Conservation (phyloP, 148 eudicot species). For the Camellia sinensis region DNA sequence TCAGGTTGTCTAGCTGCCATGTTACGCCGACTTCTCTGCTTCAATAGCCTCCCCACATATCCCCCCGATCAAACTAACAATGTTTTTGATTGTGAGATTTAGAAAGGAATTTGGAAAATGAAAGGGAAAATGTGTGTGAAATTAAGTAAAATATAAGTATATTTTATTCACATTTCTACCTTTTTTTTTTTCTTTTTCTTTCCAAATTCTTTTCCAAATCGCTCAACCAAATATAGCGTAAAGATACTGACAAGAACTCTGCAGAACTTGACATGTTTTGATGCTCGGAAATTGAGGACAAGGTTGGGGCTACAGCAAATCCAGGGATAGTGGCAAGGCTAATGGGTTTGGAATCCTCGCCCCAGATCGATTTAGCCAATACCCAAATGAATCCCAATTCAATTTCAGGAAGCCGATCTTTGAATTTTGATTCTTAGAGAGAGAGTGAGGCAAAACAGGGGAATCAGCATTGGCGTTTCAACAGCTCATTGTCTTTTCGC, state of each 20-base stretch:
- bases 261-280: constrained; percentile 17
- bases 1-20: constrained; percentile 42
- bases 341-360: constrained; percentile 76
- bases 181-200: too few species aligned
- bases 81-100: too few species aligned
- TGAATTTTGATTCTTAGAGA: constrained; percentile 32
- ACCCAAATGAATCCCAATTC: constrained; percentile 21
- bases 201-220: too few species aligned
- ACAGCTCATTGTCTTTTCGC: constrained; percentile 46
- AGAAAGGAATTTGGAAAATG: too few species aligned
- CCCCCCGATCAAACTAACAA: constrained; percentile 31
- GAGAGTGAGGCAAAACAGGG: constrained; percentile 33
- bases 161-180: too few species aligned
- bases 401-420: constrained; percentile 30
- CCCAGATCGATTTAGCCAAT: constrained; percentile 17
- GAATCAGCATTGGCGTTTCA: constrained; percentile 28
- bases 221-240: too few species aligned
- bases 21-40: constrained; percentile 50
- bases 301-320: constrained; percentile 22
- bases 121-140: too few species aligned
- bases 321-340: constrained; percentile 68
- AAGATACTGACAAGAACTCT: constrained; percentile 15
- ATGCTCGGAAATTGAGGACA: constrained; percentile 16
- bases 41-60: constrained; percentile 46
- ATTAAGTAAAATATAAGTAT: too few species aligned